phyloP scores from a whole-genome alignment of 2,329 filamentous ascomycete species.

The Aspergillus caelatus region DNA sequence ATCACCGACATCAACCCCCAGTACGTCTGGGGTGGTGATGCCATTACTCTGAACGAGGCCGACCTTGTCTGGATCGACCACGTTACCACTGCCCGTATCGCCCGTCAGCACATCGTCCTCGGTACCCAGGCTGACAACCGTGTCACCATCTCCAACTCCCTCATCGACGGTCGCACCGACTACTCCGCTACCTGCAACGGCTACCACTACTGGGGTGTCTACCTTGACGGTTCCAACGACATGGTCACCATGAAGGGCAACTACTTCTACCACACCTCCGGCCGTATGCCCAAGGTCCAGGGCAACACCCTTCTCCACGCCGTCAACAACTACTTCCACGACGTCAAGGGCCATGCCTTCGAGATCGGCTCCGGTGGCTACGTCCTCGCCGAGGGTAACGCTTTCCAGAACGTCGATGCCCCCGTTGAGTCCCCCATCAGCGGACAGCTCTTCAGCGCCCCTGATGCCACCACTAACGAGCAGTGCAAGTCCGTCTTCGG shows the following conservation, averaged over 20 bases:
- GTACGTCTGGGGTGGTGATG: slow-evolving; percentile 64
- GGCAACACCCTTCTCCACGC: slow-evolving; percentile 62
- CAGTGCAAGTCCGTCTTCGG: slow-evolving; percentile 52
- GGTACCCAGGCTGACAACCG: slow-evolving; percentile 57
- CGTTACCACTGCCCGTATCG: slow-evolving; percentile 55
- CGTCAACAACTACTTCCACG: slow-evolving; percentile 63
- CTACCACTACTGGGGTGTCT: slow-evolving; percentile 64
- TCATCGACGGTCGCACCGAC: slow-evolving; percentile 57
- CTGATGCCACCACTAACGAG: slow-evolving; percentile 39
- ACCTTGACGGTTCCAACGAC: slow-evolving; percentile 59
- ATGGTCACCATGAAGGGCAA: slow-evolving; percentile 62
- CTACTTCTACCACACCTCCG: slow-evolving; percentile 62
- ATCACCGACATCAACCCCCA: slow-evolving; percentile 61
- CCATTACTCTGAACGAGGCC: slow-evolving; percentile 54
- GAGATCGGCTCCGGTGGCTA: slow-evolving; percentile 50
- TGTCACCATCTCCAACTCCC: slow-evolving; percentile 62
- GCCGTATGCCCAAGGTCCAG: slow-evolving; percentile 60
- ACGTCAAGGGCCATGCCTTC: slow-evolving; percentile 60
- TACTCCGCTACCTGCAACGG: slow-evolving; percentile 62
- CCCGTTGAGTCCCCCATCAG: slow-evolving; percentile 42
- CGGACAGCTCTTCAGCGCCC: slow-evolving; percentile 46
- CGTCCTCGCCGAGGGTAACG: slow-evolving; percentile 60
- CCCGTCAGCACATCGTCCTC: slow-evolving; percentile 63
- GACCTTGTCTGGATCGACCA: slow-evolving; percentile 52
- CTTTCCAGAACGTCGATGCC: slow-evolving; percentile 59